These are phyloP conservation scores for Cryptosporidium meleagridis DNA, from an alignment of 169 alveolate species.

Conservation along the genomic window DNA sequence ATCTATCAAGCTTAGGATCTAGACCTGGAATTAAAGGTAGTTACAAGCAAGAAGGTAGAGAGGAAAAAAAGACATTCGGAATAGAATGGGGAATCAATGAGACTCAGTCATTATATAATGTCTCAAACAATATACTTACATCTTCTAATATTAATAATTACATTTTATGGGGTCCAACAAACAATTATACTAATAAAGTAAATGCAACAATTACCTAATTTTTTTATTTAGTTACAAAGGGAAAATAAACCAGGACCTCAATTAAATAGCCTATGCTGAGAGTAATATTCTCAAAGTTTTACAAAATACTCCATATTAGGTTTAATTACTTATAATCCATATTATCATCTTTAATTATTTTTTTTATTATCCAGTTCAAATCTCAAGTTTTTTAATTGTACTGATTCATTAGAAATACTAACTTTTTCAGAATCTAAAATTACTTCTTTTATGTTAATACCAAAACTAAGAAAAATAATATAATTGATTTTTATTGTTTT, in stretches of 20 bases:
- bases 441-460: too few species aligned
- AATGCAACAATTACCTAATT: neutral
- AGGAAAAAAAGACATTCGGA: constrained; percentile 56
- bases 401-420: too few species aligned
- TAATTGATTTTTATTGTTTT: neutral
- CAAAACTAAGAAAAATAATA: neutral
- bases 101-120: constrained; percentile 34
- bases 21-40: constrained; percentile 28
- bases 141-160: constrained; percentile 44
- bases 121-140: neutral
- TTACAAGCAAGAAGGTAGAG: constrained; percentile 63
- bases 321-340: too few species aligned
- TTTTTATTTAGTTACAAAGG: neutral
- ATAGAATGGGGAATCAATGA: constrained; percentile 72
- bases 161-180: constrained; percentile 61
- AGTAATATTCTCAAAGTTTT: neutral
- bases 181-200: constrained; percentile 23
- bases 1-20: neutral
- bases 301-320: neutral
- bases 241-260: neutral
- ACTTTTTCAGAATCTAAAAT: neutral
- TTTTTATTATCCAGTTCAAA: neutral
- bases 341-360: too few species aligned
- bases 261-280: neutral
- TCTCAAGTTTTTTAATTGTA: neutral